These are phyloP conservation scores for Epichloe sibirici DNA, from an alignment of 2,329 filamentous ascomycete species.

Conservation along the genomic window DNA sequence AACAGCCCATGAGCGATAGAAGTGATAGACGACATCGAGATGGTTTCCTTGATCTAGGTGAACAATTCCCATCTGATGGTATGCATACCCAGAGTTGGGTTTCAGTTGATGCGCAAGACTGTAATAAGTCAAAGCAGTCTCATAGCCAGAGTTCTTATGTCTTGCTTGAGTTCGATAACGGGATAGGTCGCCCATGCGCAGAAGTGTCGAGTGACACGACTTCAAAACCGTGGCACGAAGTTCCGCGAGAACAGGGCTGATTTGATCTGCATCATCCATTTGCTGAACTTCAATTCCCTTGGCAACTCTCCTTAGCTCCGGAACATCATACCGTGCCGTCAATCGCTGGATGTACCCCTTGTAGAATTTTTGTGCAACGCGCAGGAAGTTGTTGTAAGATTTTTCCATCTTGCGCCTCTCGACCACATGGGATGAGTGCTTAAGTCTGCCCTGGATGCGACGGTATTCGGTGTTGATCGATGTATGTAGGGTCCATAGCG, in stretches of 20 bases:
- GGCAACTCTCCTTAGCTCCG: constrained; percentile 33
- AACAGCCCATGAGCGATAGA: constrained; percentile 72
- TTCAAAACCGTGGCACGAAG: constrained; percentile 49
- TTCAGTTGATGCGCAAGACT: constrained; percentile 66
- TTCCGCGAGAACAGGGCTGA: constrained; percentile 32
- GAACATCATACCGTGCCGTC: constrained; percentile 45
- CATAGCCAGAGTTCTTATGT: constrained; percentile 63
- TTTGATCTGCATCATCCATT: constrained; percentile 29
- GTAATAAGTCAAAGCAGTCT: constrained; percentile 74
- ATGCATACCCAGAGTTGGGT: constrained; percentile 66
- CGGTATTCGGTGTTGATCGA: constrained; percentile 70
- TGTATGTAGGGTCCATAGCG: constrained; percentile 69
- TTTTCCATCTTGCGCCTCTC: constrained; percentile 68
- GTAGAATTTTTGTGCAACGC: constrained; percentile 81
- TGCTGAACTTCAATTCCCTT: constrained; percentile 29
- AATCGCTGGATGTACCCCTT: constrained; percentile 71
- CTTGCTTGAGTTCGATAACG: constrained; percentile 71
- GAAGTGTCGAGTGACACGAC: constrained; percentile 72
- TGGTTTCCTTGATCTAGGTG: constrained; percentile 67
- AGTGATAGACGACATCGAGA: constrained; percentile 75
- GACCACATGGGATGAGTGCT: constrained; percentile 39
- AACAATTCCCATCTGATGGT: constrained; percentile 86
- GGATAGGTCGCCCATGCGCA: constrained; percentile 80
- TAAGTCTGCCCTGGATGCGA: constrained; percentile 48
- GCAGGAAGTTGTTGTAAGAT: constrained; percentile 73